Conservation (phyloP, 2,329 filamentous ascomycete genomes). For the Alternaria arbusti region DNA sequence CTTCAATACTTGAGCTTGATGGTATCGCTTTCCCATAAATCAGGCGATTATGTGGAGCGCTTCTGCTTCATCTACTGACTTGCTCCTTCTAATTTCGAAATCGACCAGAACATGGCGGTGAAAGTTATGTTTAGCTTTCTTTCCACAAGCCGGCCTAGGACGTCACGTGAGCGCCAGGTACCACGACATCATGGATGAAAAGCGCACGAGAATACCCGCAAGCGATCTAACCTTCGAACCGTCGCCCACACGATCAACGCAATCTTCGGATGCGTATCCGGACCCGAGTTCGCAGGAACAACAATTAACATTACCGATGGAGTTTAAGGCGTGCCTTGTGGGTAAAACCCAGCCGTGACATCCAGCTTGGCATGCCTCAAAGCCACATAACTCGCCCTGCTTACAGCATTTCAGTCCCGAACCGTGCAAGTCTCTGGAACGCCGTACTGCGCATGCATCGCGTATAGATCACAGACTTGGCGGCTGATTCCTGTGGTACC, state of each 20-base stretch:
- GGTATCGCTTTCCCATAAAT: too few relatives aligned
- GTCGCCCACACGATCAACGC: neutral
- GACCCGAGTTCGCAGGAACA: neutral
- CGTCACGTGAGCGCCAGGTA: neutral
- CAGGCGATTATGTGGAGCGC: too few relatives aligned
- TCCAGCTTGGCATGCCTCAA: neutral
- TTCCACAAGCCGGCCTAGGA: neutral
- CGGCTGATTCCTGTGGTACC: neutral
- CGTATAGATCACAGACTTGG: too few relatives aligned
- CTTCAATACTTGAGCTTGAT: neutral
- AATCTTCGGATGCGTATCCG: neutral
- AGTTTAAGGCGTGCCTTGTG: neutral
- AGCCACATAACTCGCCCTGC: neutral
- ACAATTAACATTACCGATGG: too few relatives aligned
- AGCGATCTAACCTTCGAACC: neutral
- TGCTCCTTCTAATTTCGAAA: neutral
- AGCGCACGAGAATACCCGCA: neutral
- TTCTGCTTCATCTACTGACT: neutral
- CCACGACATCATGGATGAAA: neutral
- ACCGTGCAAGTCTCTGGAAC: accelerated
- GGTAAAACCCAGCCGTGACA: neutral
- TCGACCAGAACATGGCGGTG: neutral
- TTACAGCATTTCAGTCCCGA: neutral
- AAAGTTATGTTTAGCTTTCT: neutral
- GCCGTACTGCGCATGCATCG: neutral